Percentiles rank a stretch among this genome's conserved stretches.
These are phyloP conservation scores for Thalassia testudinum DNA, from an alignment of 116 monocot species.

Conservation along the genomic window DNA sequence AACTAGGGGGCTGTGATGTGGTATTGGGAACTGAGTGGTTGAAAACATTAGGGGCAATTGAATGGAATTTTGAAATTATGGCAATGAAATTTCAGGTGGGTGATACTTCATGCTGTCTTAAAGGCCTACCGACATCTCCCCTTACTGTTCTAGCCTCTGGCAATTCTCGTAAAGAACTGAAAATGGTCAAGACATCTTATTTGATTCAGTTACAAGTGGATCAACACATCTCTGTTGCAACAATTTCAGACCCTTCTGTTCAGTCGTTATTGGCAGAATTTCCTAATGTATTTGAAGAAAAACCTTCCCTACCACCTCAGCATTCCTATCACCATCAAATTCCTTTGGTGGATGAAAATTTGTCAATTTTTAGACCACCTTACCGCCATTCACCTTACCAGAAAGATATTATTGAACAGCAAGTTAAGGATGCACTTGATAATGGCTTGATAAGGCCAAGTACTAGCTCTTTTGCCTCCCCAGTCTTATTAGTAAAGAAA, in stretches of 20 bases:
- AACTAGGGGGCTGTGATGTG: not conserved
- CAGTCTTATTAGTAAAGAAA: constrained; percentile 4
- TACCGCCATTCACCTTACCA: not conserved
- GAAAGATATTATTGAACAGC: not conserved
- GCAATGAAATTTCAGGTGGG: too few species aligned
- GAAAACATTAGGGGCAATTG: not conserved
- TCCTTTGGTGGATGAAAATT: not conserved
- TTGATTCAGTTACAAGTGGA: not conserved
- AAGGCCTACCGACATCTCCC: too few species aligned
- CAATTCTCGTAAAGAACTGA: not conserved
- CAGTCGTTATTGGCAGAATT: not conserved
- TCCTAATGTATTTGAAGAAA: not conserved
- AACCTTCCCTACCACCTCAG: not conserved
- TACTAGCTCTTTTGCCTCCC: not conserved
- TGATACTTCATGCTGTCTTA: too few species aligned
- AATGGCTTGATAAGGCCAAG: not conserved
- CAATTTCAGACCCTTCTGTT: not conserved
- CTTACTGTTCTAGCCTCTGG: too few species aligned
- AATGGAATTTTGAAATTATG: not conserved
- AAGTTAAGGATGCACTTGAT: not conserved
- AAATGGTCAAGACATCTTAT: not conserved
- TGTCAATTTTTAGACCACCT: not conserved
- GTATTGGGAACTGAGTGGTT: too few species aligned
- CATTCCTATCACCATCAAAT: not conserved
- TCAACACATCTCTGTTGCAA: not conserved